Base-by-base conservation (phyloP, 345 rosid genomes). In the Rubroshorea leprosula region DNA sequence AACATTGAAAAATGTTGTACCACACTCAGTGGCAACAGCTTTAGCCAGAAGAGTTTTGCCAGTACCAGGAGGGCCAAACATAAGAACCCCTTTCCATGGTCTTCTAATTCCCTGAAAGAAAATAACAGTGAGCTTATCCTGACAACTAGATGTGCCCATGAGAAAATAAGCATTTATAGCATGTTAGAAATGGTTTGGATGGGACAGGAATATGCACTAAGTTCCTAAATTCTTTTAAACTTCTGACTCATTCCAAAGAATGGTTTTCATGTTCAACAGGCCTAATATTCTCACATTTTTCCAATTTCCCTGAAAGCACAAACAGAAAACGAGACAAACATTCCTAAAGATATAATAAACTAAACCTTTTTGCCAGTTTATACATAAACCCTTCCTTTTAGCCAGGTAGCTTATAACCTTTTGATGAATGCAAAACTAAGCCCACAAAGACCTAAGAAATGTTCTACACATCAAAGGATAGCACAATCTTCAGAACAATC, bases 1-100 rank as follows among this genome's bases (percentile, higher is more conserved):
- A 55, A 91, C 98, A 64, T 91, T 91, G 73, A 91, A 91, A 74
- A 91, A 91, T 4, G 98, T 91, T 51, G 98, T 91, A 29, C 98
- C 95, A 69, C 96, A 91, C 69, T 91, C 98, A 1, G 98, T 91
- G 61, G 98, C 98, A 69, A 91, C 98, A 52, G 98, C 98, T 76
- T 91, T 91, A 19, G 98, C 98, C 59, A 91, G 77, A 61, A 91
- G 75, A 1, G 98, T 91, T 81, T 91, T 91, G 55, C 98, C 96
- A 46, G 98, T 91, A 69, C 98, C 98, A 12, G 98, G 98, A 54
- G 98, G 98, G 52, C 98, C 98, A 86, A 91, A 91, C 98, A 91
- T 91, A 60, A 91, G 96, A 41, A 91, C 98, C 55, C 99, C 99
- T 78, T 94, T 94, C 99, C 99, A 90, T 0, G 99, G 99, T 77